Conservation (phyloP, 2,329 filamentous ascomycete species). For the Daldinia eschscholtzii region DNA sequence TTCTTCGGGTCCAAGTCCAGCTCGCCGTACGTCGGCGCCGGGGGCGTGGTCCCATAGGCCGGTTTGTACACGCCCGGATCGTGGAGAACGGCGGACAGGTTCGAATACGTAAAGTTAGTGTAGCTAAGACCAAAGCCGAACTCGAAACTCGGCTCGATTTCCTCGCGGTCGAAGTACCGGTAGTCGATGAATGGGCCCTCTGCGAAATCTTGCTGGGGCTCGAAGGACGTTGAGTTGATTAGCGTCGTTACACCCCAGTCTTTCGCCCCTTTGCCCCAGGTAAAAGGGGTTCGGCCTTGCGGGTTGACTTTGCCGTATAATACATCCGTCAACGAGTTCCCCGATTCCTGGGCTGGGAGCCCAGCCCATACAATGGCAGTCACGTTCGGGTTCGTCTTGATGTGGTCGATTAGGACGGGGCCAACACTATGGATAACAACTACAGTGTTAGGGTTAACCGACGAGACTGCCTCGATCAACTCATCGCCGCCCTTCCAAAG, state of each 20-base stretch:
- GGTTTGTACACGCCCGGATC: constrained; percentile 66
- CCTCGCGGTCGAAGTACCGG: constrained; percentile 75
- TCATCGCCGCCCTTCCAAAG: constrained; percentile 85
- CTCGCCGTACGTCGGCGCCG: constrained; percentile 73
- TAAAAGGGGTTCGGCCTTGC: constrained; percentile 80
- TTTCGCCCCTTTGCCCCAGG: constrained; percentile 74
- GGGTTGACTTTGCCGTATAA: constrained; percentile 85
- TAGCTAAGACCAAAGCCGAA: constrained; percentile 88
- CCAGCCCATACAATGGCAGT: constrained; percentile 86
- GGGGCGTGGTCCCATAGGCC: constrained; percentile 69
- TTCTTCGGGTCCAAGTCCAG: constrained; percentile 51
- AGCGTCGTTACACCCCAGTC: constrained; percentile 76
- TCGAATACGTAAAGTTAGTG: constrained; percentile 80
- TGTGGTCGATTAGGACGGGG: constrained; percentile 80
- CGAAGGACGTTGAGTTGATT: constrained; percentile 72
- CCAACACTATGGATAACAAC: constrained; percentile 90
- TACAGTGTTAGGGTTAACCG: constrained; percentile 84
- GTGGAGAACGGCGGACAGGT: constrained; percentile 67
- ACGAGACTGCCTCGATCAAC: constrained; percentile 82
- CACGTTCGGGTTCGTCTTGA: constrained; percentile 78
- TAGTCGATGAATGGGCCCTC: constrained; percentile 88
- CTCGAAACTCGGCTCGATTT: constrained; percentile 78
- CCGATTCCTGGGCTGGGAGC: constrained; percentile 83
- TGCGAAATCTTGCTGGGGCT: constrained; percentile 78
- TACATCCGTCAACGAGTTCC: constrained; percentile 81